Conservation (phyloP, 108 stramenopile species). For the Ochromonas danica region DNA sequence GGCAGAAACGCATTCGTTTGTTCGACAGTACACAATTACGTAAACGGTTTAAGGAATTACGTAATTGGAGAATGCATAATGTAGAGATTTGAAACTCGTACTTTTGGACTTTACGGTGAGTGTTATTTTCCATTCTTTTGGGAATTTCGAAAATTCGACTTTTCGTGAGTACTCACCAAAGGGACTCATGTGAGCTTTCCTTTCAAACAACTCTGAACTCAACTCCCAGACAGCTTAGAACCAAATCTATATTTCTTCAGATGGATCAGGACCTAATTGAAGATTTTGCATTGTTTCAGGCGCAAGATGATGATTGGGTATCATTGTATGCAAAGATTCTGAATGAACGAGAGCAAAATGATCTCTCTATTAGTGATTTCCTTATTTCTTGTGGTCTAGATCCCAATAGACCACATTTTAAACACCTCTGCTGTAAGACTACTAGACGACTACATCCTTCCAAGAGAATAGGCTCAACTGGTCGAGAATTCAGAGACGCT, state of each 20-base stretch:
- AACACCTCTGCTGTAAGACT: constrained; percentile 29
- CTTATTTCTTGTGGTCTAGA: constrained; percentile 30
- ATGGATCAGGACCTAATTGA: constrained; percentile 18
- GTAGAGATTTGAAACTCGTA: too few relatives aligned
- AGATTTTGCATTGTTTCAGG: constrained; percentile 32
- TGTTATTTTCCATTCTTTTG: too few relatives aligned
- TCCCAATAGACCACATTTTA: constrained; percentile 22
- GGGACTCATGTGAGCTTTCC: too few relatives aligned
- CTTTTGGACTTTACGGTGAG: too few relatives aligned
- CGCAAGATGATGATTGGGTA: constrained; percentile 13
- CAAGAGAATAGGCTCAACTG: not conserved
- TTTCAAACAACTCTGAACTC: too few relatives aligned
- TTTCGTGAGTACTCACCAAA: too few relatives aligned
- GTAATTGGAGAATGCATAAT: too few relatives aligned
- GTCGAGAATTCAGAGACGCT: constrained; percentile 24
- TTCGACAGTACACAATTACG: too few relatives aligned
- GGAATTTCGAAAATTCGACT: too few relatives aligned
- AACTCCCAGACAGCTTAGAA: too few relatives aligned
- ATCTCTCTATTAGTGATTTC: constrained; percentile 27
- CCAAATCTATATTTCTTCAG: not conserved
- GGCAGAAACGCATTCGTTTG: too few relatives aligned
- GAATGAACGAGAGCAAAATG: constrained; percentile 21
- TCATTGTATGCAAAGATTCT: constrained; percentile 6
- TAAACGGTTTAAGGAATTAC: too few relatives aligned
- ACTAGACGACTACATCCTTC: not conserved